A percentile compares a stretch with the other conserved stretches of the same genome.
Conservation (phyloP, 495 filamentous ascomycete genomes). For the Letharia columbiana region DNA sequence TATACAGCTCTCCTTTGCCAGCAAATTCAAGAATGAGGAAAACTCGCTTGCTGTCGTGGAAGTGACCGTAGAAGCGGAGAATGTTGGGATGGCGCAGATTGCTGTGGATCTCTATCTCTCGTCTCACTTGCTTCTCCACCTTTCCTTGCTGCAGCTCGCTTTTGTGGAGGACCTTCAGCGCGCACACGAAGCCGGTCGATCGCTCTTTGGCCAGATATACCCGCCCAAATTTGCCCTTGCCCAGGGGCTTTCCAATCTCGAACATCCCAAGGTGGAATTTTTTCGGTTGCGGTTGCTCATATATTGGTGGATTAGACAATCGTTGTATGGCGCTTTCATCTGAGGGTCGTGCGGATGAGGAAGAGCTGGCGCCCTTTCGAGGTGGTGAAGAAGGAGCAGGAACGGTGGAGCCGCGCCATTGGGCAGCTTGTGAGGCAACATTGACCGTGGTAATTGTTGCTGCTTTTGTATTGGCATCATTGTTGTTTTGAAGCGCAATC, state of each 20-base stretch:
- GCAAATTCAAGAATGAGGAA: conserved; percentile 96
- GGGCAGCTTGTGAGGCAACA: conserved; percentile 57
- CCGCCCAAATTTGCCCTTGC: conserved; percentile 95
- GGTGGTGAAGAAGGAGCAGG: conserved; percentile 30
- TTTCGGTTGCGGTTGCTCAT: conserved; percentile 57
- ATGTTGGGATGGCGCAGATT: conserved; percentile 96
- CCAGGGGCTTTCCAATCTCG: conserved; percentile 90
- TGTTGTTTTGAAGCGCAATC: conserved; percentile 68
- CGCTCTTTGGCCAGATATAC: conserved; percentile 94
- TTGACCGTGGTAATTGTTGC: conserved; percentile 52
- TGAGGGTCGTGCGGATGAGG: conserved; percentile 38
- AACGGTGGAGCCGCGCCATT: conserved; percentile 42
- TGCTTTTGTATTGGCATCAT: conserved; percentile 47
- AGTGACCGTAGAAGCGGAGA: conserved; percentile 86
- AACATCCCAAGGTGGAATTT: conserved; percentile 97
- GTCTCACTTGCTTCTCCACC: conserved; percentile 93
- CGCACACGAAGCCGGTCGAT: conserved; percentile 84
- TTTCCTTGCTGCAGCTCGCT: conserved; percentile 83
- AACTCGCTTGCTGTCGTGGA: conserved; percentile 92
- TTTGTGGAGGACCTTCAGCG: conserved; percentile 94
- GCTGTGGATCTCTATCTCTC: conserved; percentile 96
- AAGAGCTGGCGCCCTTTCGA: conserved; percentile 29
- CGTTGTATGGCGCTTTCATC: conserved; percentile 51
- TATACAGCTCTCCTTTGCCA: conserved; percentile 92
- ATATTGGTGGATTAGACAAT: conserved; percentile 44